Conservation (phyloP, 2,329 filamentous ascomycete genomes). For the Ceratocystis diversiconidia region DNA sequence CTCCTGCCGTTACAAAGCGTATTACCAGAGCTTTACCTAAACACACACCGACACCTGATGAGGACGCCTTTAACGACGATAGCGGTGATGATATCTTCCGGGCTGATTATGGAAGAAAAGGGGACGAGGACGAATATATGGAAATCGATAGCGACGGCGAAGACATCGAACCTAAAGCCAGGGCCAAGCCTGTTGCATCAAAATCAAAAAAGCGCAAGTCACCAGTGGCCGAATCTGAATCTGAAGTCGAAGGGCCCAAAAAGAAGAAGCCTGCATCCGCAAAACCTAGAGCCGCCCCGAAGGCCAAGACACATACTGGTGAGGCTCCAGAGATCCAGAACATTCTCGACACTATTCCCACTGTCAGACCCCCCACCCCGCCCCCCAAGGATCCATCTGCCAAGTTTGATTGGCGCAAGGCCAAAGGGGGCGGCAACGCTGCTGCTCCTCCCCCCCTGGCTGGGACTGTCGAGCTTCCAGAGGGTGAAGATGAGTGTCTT, state of each 20-base stretch:
- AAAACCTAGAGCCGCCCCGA: slow-evolving; percentile 41
- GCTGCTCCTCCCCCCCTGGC: slow-evolving; percentile 47
- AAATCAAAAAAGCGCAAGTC: slow-evolving; percentile 44
- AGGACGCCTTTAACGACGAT: slow-evolving; percentile 48
- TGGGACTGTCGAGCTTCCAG: slow-evolving; percentile 57
- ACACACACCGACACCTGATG: slow-evolving; percentile 18
- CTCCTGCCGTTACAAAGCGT: slow-evolving; percentile 22
- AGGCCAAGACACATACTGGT: slow-evolving; percentile 53
- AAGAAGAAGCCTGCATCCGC: slow-evolving; percentile 48
- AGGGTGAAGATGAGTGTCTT: slow-evolving; percentile 77
- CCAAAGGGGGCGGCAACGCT: slow-evolving; percentile 43
- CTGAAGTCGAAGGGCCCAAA: slow-evolving; percentile 44
- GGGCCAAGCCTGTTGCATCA: slow-evolving; percentile 24
- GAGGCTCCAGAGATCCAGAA: slow-evolving; percentile 56
- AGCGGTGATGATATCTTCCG: slow-evolving; percentile 75
- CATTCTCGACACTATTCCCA: slow-evolving; percentile 79
- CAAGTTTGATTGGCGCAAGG: slow-evolving; percentile 71
- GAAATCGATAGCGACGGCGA: slow-evolving; percentile 51
- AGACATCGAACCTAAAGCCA: slow-evolving; percentile 33
- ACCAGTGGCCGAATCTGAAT: slow-evolving; percentile 38
- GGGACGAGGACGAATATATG: slow-evolving; percentile 55
- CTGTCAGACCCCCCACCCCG: slow-evolving; percentile 68
- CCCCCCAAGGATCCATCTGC: slow-evolving; percentile 53
- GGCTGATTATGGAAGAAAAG: slow-evolving; percentile 52
- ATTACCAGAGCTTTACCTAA: background rate